Evolutionary conservation across 257 asterid species (phyloP).

Genomic region (Jacaranda mimosifolia): DNA sequence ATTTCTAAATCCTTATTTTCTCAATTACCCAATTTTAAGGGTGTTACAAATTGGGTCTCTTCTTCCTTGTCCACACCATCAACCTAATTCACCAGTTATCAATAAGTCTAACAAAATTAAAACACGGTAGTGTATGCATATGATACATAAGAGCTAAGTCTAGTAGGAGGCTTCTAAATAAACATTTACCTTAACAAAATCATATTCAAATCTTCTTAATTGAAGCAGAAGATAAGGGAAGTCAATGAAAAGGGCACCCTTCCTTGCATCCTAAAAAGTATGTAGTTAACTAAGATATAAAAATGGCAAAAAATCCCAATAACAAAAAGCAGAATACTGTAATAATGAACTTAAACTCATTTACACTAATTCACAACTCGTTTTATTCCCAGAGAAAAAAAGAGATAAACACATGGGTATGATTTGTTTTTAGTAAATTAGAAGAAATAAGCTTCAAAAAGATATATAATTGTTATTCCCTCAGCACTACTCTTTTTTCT

Average conservation of each 20-base stretch:
- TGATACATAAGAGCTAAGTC: too few species aligned
- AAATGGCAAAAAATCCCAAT: conserved; percentile 15
- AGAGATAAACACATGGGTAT: background rate
- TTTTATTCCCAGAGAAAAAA: background rate
- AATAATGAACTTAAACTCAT: conserved; percentile 18
- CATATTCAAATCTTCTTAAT: conserved; percentile 81
- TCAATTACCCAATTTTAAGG: too few species aligned
- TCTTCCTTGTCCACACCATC: background rate
- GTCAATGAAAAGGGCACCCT: conserved; percentile 82
- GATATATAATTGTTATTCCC: background rate
- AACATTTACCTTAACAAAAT: conserved; percentile 71
- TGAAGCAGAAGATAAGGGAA: conserved; percentile 90
- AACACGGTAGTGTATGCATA: too few species aligned
- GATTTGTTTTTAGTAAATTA: conserved; percentile 26
- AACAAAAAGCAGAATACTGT: conserved; percentile 1
- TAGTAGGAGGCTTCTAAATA: background rate
- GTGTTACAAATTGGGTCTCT: too few species aligned
- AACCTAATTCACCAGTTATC: background rate
- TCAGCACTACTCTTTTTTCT: background rate
- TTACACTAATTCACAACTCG: background rate
- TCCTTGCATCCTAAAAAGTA: conserved; percentile 78
- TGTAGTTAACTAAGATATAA: conserved; percentile 31
- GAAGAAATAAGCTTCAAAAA: too few species aligned
- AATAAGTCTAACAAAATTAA: conserved; percentile 7
- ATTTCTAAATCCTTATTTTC: too few species aligned